These are phyloP conservation scores for Myrica gale DNA, from an alignment of 306 rosid species.

Conservation along the genomic window DNA sequence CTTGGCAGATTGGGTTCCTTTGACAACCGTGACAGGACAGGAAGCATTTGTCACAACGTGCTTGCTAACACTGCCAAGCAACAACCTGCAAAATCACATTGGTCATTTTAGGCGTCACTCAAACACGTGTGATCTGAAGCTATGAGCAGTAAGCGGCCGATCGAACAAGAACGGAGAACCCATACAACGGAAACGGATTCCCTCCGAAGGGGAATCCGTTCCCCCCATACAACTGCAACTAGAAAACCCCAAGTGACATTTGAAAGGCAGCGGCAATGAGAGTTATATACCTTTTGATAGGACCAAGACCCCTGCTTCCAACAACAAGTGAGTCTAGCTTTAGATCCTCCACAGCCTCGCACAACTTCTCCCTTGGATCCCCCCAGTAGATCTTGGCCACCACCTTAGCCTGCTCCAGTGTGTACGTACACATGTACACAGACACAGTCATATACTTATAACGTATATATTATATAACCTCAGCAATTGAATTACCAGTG, in stretches of 20 bases:
- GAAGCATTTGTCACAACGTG: constrained; percentile 62
- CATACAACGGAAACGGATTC: no score
- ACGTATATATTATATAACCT: no score
- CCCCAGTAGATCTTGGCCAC: constrained; percentile 86
- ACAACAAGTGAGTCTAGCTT: constrained; percentile 60
- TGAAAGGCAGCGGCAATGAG: not conserved
- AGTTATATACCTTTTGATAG: constrained; percentile 49
- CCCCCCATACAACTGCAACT: no score
- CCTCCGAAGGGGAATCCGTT: no score
- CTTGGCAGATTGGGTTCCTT: constrained; percentile 40
- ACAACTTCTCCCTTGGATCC: constrained; percentile 72
- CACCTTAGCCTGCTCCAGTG: constrained; percentile 50
- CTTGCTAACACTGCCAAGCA: constrained; percentile 76
- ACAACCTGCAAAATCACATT: constrained; percentile 40
- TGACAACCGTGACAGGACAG: constrained; percentile 74
- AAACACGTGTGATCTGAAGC: not conserved
- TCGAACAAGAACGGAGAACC: not conserved
- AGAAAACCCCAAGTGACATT: no score
- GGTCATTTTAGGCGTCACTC: not conserved
- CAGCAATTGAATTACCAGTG: no score
- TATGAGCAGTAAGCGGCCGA: not conserved
- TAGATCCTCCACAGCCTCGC: constrained; percentile 62
- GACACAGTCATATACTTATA: not conserved
- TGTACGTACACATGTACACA: not conserved
- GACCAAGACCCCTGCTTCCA: constrained; percentile 77